phyloP scores from a whole-genome alignment of 164 flowering plant genomes.

The Piper longum region DNA sequence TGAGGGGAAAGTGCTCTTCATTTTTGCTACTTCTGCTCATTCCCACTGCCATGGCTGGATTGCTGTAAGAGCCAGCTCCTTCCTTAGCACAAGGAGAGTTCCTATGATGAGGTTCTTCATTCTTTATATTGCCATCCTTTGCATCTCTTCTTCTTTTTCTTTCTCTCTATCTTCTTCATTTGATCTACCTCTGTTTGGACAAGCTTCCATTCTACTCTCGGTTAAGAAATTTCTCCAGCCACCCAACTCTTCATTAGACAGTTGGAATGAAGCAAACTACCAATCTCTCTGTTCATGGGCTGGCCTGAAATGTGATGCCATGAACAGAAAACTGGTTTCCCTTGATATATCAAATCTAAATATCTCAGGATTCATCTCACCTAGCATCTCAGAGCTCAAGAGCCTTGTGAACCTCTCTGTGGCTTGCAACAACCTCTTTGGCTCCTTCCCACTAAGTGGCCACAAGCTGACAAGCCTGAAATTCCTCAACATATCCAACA shows the following conservation, averaged over 20 bases:
- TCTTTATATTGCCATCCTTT: slow-evolving; percentile 10
- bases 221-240: slow-evolving; percentile 25
- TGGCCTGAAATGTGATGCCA: slow-evolving; percentile 36
- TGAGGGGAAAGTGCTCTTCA: not conserved
- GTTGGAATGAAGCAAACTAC: slow-evolving; percentile 39
- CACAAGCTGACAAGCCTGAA: slow-evolving; percentile 24
- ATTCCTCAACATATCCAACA: slow-evolving; percentile 45
- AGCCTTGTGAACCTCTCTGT: slow-evolving; percentile 28
- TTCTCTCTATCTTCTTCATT: slow-evolving; percentile 18
- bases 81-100: not conserved
- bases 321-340: slow-evolving; percentile 17
- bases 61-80: slow-evolving; percentile 7
- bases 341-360: slow-evolving; percentile 34
- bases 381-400: slow-evolving; percentile 23
- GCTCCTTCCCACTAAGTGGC: slow-evolving; percentile 25
- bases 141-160: slow-evolving; percentile 5
- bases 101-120: slow-evolving; percentile 10
- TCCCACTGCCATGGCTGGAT: slow-evolving; percentile 1
- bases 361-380: slow-evolving; percentile 38
- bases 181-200: slow-evolving; percentile 20
- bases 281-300: slow-evolving; percentile 44
- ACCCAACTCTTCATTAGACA: slow-evolving; percentile 13
- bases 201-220: slow-evolving; percentile 38
- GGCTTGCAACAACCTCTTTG: slow-evolving; percentile 28
- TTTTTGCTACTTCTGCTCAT: not conserved